Percentiles rank a stretch among this genome's conserved stretches.
Evolutionary conservation across 257 asterid species (phyloP).

Genomic region (Sherardia arvensis): DNA sequence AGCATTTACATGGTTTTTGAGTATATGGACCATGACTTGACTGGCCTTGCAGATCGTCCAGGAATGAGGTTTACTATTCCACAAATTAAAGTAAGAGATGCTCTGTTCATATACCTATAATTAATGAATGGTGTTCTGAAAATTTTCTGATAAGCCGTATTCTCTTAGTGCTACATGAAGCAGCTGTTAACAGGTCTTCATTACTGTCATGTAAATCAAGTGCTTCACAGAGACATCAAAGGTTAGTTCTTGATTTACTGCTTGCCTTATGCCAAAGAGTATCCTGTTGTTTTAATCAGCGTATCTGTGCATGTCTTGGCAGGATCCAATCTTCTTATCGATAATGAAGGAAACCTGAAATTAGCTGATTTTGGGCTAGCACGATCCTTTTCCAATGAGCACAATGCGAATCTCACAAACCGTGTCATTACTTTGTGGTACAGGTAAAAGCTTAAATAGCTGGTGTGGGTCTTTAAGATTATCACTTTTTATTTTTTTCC

Average conservation of each 20-base stretch:
- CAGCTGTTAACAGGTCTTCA: slow-evolving; percentile 93
- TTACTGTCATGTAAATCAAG: slow-evolving; percentile 89
- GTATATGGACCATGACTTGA: slow-evolving; percentile 96
- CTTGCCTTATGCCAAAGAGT: slow-evolving; percentile 4
- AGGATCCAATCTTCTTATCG: slow-evolving; percentile 96
- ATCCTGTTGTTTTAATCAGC: slow-evolving; percentile 4
- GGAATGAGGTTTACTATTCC: slow-evolving; percentile 88
- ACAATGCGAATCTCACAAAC: slow-evolving; percentile 81
- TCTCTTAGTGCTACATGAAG: slow-evolving; percentile 87
- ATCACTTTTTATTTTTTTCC: too few species aligned
- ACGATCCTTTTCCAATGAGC: slow-evolving; percentile 69
- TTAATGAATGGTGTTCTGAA: slow-evolving; percentile 15
- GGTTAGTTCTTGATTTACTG: slow-evolving; percentile 31
- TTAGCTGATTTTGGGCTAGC: slow-evolving; percentile 97
- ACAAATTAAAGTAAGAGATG: slow-evolving; percentile 65
- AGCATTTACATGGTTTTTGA: slow-evolving; percentile 94
- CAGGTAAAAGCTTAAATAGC: slow-evolving; percentile 38
- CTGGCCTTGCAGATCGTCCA: slow-evolving; percentile 97
- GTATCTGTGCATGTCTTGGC: slow-evolving; percentile 18
- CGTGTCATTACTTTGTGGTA: slow-evolving; percentile 97
- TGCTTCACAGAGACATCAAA: slow-evolving; percentile 96
- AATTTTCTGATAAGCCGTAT: slow-evolving; percentile 14
- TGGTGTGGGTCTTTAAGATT: slow-evolving; percentile 1
- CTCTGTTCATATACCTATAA: not conserved
- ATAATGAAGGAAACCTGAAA: slow-evolving; percentile 91